Evolutionary conservation across 495 filamentous ascomycete species (phyloP).

Genomic region (Neurospora sublineolata): DNA sequence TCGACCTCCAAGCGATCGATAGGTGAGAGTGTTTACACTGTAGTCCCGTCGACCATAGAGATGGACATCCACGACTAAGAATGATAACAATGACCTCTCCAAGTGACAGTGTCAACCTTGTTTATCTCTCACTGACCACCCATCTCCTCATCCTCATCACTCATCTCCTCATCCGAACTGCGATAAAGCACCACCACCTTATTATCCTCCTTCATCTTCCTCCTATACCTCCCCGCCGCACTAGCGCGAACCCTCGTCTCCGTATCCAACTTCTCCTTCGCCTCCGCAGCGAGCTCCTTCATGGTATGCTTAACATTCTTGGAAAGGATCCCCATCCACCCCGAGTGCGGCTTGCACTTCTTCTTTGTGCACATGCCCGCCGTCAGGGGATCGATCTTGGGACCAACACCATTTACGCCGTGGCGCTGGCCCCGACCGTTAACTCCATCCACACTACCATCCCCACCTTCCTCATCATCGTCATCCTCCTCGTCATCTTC

Average conservation of each 20-base stretch:
- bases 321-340: slow-evolving; percentile 32
- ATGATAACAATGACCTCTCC: background rate
- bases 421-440: background rate
- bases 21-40: background rate
- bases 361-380: slow-evolving; percentile 36
- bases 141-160: background rate
- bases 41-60: background rate
- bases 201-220: slow-evolving; percentile 28
- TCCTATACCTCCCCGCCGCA: slow-evolving; percentile 28
- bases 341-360: slow-evolving; percentile 36
- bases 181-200: slow-evolving; percentile 19
- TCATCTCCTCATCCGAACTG: slow-evolving; percentile 5
- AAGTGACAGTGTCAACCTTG: background rate
- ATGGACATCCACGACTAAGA: background rate
- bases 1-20: background rate
- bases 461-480: background rate
- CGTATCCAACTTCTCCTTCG: slow-evolving; percentile 28
- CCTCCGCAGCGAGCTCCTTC: slow-evolving; percentile 33
- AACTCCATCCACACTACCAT: background rate
- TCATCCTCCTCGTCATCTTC: background rate
- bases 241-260: slow-evolving; percentile 29
- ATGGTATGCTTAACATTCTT: slow-evolving; percentile 30
- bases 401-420: background rate
- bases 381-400: slow-evolving; percentile 15
- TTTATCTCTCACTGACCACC: background rate